Evolutionary conservation across 1,284 basidiomycete genomes (phyloP), one percentile per base, ranked within the genome.

Genomic region (Ganoderma lucidum): DNA sequence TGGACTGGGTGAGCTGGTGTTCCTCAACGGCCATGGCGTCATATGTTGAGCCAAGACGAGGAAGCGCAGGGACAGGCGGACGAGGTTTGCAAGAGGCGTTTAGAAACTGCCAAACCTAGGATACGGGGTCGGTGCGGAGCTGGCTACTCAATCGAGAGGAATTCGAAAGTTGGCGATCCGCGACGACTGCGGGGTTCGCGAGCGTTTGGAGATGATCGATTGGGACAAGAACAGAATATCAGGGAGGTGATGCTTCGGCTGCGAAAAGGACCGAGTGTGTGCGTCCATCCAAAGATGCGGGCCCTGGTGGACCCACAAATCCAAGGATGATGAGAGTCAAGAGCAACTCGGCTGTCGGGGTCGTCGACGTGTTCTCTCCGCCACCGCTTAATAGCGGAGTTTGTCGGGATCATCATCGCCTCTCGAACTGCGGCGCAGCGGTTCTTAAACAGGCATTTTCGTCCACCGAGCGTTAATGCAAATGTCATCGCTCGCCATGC

Each of bases 1-100:
- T 64, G 12, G 63, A 55, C 28, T 55, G 53, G 23, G 53, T 55
- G 28, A 15, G 30, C 12, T 30, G 28, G 53, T 55, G 53, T 1
- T 55, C 53, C 53, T 28, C 53, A 12, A 55, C 53, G 53, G 53
- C 53, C 53, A 55, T 55, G 14, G 28, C 14, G 53, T 55, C 53
- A 55, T 55, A 28, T 10, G 53, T 30, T 10, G 10, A 23, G 53
- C 14, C 23, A n/a, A 55, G 30, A 30, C 4, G 15, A 55, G 4
- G 4, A 30, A 30, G 14, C 14, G 5, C 6, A 32, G 4, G 12
- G 28, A 28, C 12, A 55, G 28, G 28, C 12, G 28, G 28, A 32
- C 30, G 10, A 15, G 30, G 28, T 32, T 55, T 55, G 28, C 53
- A 55, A 30, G 28, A 53, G 51, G 28, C 28, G 51, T 30, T 15